A percentile compares a stretch with the other conserved stretches of the same genome.
These are phyloP conservation scores for Penicillium hordei DNA, from an alignment of 2,329 filamentous ascomycete genomes.

Conservation along the genomic window DNA sequence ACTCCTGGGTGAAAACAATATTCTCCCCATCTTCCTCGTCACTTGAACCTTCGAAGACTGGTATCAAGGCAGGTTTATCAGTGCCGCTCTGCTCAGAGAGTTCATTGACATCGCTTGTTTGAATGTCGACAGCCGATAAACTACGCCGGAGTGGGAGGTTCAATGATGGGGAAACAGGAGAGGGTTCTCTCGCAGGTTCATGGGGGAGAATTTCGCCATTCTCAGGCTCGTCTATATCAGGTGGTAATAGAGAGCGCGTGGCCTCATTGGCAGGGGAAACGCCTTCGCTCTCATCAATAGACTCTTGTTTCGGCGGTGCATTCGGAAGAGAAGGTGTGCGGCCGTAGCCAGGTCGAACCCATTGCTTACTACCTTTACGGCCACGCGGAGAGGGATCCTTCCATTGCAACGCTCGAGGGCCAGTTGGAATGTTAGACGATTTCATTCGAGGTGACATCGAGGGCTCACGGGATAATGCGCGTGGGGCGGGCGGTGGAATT, in stretches of 20 bases:
- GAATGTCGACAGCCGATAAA: constrained; percentile 5
- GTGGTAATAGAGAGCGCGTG: constrained; percentile 4
- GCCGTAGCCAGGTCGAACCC: constrained; percentile 40
- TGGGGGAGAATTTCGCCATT: constrained; percentile 2
- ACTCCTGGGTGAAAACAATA: constrained; percentile 48
- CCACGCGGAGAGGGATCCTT: constrained; percentile 31
- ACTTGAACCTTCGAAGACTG: constrained; percentile 36
- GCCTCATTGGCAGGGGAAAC: constrained; percentile 22
- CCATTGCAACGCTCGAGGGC: constrained; percentile 42
- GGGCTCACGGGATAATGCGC: constrained; percentile 32
- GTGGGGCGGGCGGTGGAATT: constrained; percentile 26
- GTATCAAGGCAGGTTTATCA: constrained; percentile 26
- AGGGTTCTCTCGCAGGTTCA: constrained; percentile 5
- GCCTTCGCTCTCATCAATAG: constrained; percentile 31
- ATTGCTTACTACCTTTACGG: constrained; percentile 40
- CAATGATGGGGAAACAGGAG: constrained; percentile 15
- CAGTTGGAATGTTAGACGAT: constrained; percentile 41
- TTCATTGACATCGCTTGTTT: constrained; percentile 5
- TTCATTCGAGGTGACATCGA: constrained; percentile 41
- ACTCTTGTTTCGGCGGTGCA: constrained; percentile 33
- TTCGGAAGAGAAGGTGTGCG: constrained; percentile 24
- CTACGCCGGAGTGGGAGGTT: constrained; percentile 18
- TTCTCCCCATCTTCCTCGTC: constrained; percentile 50
- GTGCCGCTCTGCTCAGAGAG: constrained; percentile 5
- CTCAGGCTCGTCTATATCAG: constrained; percentile 1